Percentiles rank a stretch among this genome's conserved stretches.
phyloP scores from a whole-genome alignment of 2,329 filamentous ascomycete species.

The Hypoxylon sp. region DNA sequence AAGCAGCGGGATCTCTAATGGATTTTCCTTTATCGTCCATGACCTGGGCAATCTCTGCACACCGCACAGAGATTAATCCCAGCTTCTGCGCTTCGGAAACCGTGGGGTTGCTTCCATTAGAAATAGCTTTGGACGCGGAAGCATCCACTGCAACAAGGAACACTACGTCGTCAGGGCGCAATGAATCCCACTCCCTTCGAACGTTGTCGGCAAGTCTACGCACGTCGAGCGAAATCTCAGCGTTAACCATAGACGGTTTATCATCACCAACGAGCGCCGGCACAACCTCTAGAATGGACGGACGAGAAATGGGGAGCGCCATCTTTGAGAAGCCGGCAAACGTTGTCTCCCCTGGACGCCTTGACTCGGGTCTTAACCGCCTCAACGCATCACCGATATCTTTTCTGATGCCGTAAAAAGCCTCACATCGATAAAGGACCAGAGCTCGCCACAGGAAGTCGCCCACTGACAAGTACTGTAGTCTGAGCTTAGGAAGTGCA shows the following conservation, averaged over 20 bases:
- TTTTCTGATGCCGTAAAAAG: constrained; percentile 93
- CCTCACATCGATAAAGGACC: constrained; percentile 87
- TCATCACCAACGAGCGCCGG: constrained; percentile 87
- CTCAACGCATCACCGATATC: constrained; percentile 88
- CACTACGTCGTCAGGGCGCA: constrained; percentile 89
- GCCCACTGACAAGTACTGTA: constrained; percentile 94
- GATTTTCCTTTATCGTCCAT: constrained; percentile 86
- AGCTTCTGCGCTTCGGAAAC: constrained; percentile 71
- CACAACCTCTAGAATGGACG: constrained; percentile 87
- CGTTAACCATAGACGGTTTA: constrained; percentile 85
- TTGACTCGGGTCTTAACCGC: constrained; percentile 79
- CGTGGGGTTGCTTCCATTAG: constrained; percentile 66
- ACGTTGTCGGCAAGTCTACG: constrained; percentile 82
- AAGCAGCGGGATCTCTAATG: constrained; percentile 73
- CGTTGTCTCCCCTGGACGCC: constrained; percentile 73
- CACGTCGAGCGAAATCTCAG: constrained; percentile 88
- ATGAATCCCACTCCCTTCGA: constrained; percentile 88
- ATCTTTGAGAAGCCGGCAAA: constrained; percentile 93
- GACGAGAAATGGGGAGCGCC: constrained; percentile 88
- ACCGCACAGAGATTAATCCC: constrained; percentile 79
- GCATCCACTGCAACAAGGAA: constrained; percentile 86
- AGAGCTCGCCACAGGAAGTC: constrained; percentile 98
- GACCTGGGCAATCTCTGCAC: constrained; percentile 88
- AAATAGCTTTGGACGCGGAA: constrained; percentile 64
- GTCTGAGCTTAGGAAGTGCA: constrained; percentile 92